Conservation (phyloP, 1,284 basidiomycete species). For the Puccinia coronata region DNA sequence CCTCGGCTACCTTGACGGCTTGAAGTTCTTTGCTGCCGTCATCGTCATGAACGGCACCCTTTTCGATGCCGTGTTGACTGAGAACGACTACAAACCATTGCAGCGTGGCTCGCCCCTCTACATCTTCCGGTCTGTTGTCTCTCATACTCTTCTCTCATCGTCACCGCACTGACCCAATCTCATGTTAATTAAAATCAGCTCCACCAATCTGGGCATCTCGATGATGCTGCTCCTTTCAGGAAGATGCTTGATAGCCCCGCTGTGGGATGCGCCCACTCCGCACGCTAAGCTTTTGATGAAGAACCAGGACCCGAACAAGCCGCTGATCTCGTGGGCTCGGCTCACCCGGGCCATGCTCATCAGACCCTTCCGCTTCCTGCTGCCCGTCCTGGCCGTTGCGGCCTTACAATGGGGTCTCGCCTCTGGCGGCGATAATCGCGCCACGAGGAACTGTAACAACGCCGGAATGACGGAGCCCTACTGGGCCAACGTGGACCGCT, state of each 20-base stretch:
- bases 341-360: slow-evolving; percentile 57
- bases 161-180: too few species aligned
- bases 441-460: slow-evolving; percentile 56
- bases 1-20: slow-evolving; percentile 57
- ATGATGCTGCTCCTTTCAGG: slow-evolving; percentile 57
- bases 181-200: too few species aligned
- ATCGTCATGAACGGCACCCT: slow-evolving; percentile 58
- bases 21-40: slow-evolving; percentile 58
- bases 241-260: slow-evolving; percentile 56
- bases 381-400: slow-evolving; percentile 56
- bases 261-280: slow-evolving; percentile 55
- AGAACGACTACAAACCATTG: slow-evolving; percentile 55
- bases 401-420: slow-evolving; percentile 58
- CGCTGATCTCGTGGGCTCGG: slow-evolving; percentile 56
- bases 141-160: background rate
- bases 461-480: slow-evolving; percentile 59
- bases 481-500: slow-evolving; percentile 56
- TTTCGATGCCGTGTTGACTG: slow-evolving; percentile 55
- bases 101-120: slow-evolving; percentile 56
- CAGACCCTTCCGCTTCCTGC: slow-evolving; percentile 58
- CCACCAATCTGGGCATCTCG: slow-evolving; percentile 56
- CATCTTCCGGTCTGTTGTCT: slow-evolving; percentile 53
- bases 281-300: slow-evolving; percentile 17
- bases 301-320: slow-evolving; percentile 43
- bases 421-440: slow-evolving; percentile 52